phyloP scores from a whole-genome alignment of 306 rosid species.

The Mimosa pudica region DNA sequence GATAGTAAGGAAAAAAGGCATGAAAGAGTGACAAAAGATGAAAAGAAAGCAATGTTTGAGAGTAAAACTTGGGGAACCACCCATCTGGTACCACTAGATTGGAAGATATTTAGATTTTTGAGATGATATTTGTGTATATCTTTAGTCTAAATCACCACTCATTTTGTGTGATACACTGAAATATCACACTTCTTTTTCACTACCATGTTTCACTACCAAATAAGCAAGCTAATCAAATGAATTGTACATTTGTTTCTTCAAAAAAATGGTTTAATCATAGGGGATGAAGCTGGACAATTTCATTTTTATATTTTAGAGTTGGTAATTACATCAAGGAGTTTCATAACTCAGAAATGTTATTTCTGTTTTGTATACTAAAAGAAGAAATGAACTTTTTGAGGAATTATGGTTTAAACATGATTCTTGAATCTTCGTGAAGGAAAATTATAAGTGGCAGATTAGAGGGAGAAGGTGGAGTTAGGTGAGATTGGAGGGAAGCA shows the following conservation, averaged over 20 bases:
- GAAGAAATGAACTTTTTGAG: not conserved
- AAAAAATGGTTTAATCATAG: not conserved
- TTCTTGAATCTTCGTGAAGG: not conserved
- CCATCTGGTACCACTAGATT: conserved; percentile 14
- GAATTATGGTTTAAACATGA: not conserved
- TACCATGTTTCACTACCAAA: not conserved
- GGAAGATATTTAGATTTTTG: conserved; percentile 25
- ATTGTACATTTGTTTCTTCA: not conserved
- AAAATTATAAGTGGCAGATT: not conserved
- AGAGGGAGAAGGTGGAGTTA: not conserved
- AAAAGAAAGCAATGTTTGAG: conserved; percentile 47
- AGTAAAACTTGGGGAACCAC: conserved; percentile 19
- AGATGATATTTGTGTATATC: not conserved
- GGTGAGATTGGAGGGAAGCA: conserved; percentile 24
- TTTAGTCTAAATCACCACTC: not conserved
- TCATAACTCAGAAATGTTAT: not conserved
- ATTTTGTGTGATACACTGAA: not conserved
- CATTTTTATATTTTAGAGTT: not conserved
- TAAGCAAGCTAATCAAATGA: not conserved
- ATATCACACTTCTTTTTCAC: not conserved
- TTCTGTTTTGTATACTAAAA: not conserved
- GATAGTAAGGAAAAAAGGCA: not conserved
- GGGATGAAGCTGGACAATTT: not conserved
- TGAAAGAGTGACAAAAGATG: conserved; percentile 39
- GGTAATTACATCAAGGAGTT: not conserved